A percentile compares a stretch with the other conserved stretches of the same genome.
Evolutionary conservation across 2,329 filamentous ascomycete genomes (phyloP).

Genomic region (Aspergillus neoniger): DNA sequence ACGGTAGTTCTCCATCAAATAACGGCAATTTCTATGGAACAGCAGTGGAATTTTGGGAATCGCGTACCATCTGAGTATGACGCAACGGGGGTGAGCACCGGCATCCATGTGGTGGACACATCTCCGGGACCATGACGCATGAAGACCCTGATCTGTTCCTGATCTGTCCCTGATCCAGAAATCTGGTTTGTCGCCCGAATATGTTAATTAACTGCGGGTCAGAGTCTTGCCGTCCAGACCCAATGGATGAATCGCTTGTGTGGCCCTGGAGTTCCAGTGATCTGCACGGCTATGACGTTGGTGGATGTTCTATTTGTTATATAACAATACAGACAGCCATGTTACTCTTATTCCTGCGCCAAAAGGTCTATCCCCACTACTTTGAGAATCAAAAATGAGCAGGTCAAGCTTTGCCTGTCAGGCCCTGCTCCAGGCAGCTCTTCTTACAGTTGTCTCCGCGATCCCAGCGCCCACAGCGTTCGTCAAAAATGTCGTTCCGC

Average conservation of each 20-base stretch:
- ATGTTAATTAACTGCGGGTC: not conserved
- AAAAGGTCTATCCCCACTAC: not conserved
- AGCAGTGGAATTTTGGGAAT: no score
- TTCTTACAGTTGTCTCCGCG: constrained; percentile 3
- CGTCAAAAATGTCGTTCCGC: not conserved
- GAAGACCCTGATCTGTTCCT: not conserved
- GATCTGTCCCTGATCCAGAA: not conserved
- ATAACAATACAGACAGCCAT: not conserved
- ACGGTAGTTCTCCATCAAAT: no score
- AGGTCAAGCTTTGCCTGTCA: not conserved
- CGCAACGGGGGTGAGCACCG: not conserved
- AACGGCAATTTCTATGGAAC: no score
- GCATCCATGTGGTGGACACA: not conserved
- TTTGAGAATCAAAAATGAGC: not conserved
- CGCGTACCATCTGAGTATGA: not conserved
- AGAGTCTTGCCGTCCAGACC: not conserved
- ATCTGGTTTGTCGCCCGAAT: not conserved
- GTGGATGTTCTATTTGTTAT: not conserved
- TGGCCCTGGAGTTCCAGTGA: not conserved
- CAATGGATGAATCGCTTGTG: not conserved
- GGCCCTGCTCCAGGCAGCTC: not conserved
- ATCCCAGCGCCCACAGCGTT: not conserved
- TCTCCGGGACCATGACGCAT: not conserved
- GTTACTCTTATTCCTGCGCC: not conserved
- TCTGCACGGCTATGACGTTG: not conserved